phyloP scores from a whole-genome alignment of 2,329 filamentous ascomycete genomes.

The Plectosphaerella cucumerina region DNA sequence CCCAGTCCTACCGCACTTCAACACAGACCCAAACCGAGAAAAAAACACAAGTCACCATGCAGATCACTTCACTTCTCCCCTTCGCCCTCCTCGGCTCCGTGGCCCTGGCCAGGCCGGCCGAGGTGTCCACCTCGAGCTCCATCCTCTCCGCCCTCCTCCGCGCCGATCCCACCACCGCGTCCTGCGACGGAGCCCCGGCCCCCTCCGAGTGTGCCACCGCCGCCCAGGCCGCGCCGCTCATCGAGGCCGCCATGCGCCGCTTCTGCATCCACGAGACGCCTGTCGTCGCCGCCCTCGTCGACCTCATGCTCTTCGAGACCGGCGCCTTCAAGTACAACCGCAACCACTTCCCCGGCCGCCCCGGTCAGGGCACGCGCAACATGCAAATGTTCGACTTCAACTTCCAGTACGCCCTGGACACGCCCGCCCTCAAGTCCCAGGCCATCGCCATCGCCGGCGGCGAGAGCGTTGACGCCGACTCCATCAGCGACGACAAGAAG shows the following conservation, averaged over 20 bases:
- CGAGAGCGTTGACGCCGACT: conserved; percentile 16
- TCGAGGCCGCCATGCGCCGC: conserved; percentile 51
- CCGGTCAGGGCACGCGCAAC: conserved; percentile 67
- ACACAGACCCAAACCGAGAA: too few species aligned
- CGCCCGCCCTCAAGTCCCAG: conserved; percentile 31
- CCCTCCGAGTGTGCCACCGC: conserved; percentile 62
- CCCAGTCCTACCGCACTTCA: too few species aligned
- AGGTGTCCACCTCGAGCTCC: too few species aligned
- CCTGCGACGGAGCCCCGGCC: conserved; percentile 44
- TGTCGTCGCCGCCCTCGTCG: conserved; percentile 66
- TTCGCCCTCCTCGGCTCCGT: too few species aligned
- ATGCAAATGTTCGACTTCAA: conserved; percentile 46
- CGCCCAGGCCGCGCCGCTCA: conserved; percentile 51
- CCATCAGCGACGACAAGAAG: conserved; percentile 23
- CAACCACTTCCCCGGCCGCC: conserved; percentile 52
- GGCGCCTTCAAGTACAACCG: conserved; percentile 63
- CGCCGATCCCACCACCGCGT: conserved; percentile 54
- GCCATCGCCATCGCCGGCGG: conserved; percentile 22
- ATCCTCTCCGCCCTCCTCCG: conserved; percentile 27
- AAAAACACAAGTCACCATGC: too few species aligned
- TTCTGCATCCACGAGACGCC: conserved; percentile 51
- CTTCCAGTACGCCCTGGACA: conserved; percentile 39
- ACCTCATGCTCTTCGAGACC: conserved; percentile 69
- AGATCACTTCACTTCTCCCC: too few species aligned
- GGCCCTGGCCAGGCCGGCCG: too few species aligned